Conservation (phyloP, 2,329 filamentous ascomycete species). For the Samsoniella hepiali region DNA sequence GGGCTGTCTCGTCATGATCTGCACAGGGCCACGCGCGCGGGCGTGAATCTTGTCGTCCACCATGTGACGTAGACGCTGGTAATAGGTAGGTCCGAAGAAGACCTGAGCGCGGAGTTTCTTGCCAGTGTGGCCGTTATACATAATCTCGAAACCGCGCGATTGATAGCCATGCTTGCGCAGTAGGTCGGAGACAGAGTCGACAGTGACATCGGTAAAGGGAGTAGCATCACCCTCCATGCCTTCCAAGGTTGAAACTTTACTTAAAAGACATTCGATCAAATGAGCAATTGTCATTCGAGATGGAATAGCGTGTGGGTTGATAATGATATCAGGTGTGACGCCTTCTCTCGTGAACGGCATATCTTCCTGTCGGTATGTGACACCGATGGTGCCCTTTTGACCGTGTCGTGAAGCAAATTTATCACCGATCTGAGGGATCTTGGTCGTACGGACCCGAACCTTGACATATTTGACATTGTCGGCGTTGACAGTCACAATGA, state of each 20-base stretch:
- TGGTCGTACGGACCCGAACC: conserved; percentile 94
- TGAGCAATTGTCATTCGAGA: conserved; percentile 99
- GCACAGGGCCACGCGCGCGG: conserved; percentile 91
- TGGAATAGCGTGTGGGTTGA: conserved; percentile 98
- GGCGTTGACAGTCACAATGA: conserved; percentile 89
- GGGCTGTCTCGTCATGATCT: conserved; percentile 95
- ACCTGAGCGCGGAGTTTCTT: conserved; percentile 90
- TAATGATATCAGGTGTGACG: conserved; percentile 91
- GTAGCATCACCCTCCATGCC: conserved; percentile 97
- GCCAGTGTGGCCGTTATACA: conserved; percentile 98
- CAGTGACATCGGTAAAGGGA: conserved; percentile 95
- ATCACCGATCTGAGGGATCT: conserved; percentile 97
- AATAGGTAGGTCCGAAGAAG: conserved; percentile 97
- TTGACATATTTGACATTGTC: conserved; percentile 96
- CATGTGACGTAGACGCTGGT: conserved; percentile 98
- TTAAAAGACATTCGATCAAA: conserved; percentile 97
- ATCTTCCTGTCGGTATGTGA: conserved; percentile 95
- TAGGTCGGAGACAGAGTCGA: conserved; percentile 85
- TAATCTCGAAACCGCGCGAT: conserved; percentile 93
- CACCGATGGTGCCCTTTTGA: conserved; percentile 98
- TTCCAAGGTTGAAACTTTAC: conserved; percentile 89
- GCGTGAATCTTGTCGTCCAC: conserved; percentile 99
- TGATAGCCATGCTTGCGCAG: conserved; percentile 91
- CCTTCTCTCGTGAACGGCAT: conserved; percentile 97
- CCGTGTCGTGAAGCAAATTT: conserved; percentile 99